A percentile compares a stretch with the other conserved stretches of the same genome.
Evolutionary conservation across 768 basidiomycete species (phyloP).

Genomic region (Boletus speciosus): DNA sequence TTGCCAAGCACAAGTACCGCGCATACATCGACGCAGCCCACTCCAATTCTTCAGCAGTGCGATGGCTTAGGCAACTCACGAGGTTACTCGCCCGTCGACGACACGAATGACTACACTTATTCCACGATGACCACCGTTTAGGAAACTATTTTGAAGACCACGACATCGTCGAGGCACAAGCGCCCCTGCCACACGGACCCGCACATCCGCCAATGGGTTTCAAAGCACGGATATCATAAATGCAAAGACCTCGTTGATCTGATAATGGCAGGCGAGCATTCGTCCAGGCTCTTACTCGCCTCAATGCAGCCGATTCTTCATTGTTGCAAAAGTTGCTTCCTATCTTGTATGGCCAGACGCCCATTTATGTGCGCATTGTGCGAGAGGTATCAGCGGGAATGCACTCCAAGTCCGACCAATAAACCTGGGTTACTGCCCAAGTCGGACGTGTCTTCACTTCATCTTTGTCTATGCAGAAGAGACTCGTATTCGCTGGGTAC

Average conservation of each 20-base stretch:
- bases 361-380: slow-evolving; percentile 86
- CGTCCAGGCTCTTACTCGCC: no score
- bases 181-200: slow-evolving; percentile 69
- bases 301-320: neutral
- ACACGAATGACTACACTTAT: slow-evolving; percentile 82
- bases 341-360: slow-evolving; percentile 94
- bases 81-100: slow-evolving; percentile 50
- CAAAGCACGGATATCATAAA: slow-evolving; percentile 61
- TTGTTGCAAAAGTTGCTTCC: slow-evolving; percentile 42
- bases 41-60: slow-evolving; percentile 41
- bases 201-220: slow-evolving; percentile 69
- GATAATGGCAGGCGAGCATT: slow-evolving; percentile 62
- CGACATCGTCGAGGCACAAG: slow-evolving; percentile 65
- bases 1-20: slow-evolving; percentile 70
- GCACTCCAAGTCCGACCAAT: slow-evolving; percentile 46
- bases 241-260: slow-evolving; percentile 69
- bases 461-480: slow-evolving; percentile 46
- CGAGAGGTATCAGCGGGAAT: slow-evolving; percentile 67
- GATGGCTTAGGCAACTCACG: slow-evolving; percentile 51
- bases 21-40: slow-evolving; percentile 57
- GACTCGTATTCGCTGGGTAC: slow-evolving; percentile 74
- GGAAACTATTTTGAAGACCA: slow-evolving; percentile 71
- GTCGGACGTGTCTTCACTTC: slow-evolving; percentile 16
- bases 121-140: slow-evolving; percentile 76
- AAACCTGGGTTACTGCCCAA: slow-evolving; percentile 79